phyloP scores from a whole-genome alignment of 139 green algal genomes.

The Picochlorum sp. region DNA sequence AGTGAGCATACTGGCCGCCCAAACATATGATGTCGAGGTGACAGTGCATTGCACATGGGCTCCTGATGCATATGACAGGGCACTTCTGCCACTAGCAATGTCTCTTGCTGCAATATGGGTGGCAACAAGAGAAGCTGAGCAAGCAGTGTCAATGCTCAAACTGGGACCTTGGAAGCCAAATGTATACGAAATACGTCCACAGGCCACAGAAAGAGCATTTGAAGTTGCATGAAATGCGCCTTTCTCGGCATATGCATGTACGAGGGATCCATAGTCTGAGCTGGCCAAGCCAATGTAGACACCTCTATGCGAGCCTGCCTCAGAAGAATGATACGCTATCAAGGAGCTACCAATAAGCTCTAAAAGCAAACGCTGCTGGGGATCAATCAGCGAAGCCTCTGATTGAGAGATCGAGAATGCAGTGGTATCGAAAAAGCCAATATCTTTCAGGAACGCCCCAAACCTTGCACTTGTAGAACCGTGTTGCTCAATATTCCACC shows the following conservation, averaged over 20 bases:
- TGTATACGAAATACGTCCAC: slow-evolving; percentile 60
- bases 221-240: slow-evolving; percentile 62
- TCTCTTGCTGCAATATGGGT: slow-evolving; percentile 35
- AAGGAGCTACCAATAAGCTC: slow-evolving; percentile 25
- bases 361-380: slow-evolving; percentile 43
- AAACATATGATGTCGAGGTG: slow-evolving; percentile 30
- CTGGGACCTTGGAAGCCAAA: slow-evolving; percentile 61
- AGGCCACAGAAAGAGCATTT: slow-evolving; percentile 45
- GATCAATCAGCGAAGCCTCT: slow-evolving; percentile 66
- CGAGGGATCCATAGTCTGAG: slow-evolving; percentile 61
- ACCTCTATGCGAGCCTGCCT: slow-evolving; percentile 18
- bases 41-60: slow-evolving; percentile 37
- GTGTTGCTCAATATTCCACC: slow-evolving; percentile 45
- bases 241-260: slow-evolving; percentile 17
- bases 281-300: slow-evolving; percentile 68
- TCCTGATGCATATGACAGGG: slow-evolving; percentile 24
- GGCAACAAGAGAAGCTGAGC: slow-evolving; percentile 51
- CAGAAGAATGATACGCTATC: not conserved
- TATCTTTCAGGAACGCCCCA: slow-evolving; percentile 36
- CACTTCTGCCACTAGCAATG: slow-evolving; percentile 4
- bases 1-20: slow-evolving; percentile 59
- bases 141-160: slow-evolving; percentile 74
- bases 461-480: slow-evolving; percentile 34
- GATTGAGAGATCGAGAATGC: slow-evolving; percentile 45
- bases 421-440: slow-evolving; percentile 57